Evolutionary conservation across 805 yeast genomes (phyloP), one percentile per base, ranked within the genome.

Genomic region (Yarrowia bubula): DNA sequence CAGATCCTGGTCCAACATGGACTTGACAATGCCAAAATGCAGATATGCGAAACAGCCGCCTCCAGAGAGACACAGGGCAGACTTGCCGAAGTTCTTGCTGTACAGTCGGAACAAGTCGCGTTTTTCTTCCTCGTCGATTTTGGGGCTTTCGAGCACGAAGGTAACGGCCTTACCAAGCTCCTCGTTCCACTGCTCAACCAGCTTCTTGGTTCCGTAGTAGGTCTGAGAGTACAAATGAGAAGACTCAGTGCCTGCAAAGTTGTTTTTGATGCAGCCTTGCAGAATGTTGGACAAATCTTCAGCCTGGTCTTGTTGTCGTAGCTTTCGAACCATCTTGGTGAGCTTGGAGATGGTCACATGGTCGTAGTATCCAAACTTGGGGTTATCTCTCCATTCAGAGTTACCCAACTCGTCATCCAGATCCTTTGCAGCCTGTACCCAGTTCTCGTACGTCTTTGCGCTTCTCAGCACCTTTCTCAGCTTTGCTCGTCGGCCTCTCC

Each of bases 1-100:
- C 58, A 83, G 75, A 72, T 86, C 87, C 66, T 83, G 82, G 66
- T 89, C 92, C 5, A 88, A 75, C 43, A 89, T 74, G 0, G 92
- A 92, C 68, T 86, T 86, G 32, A 88, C 80, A 2, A 89, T 83
- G 2, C 96, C 96, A 75, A 88, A 86, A 74, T 89, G 96, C 37
- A 86, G 84, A 69, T 87, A 86, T 1, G 92, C 84, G 73, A 89
- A 89, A 35, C 89, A 83, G 1, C 92, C 96, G 28, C 95, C 96
- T 3, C 96, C 95, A 65, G 88, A 83, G 32, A 89, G 77, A 68
- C 90, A 86, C 14, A 89, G 76, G 0, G 93, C 92, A 0, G 91
- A 79, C 66, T 83, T 83, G 8, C 96, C 96, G 72, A 83, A 86
- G 72, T 87, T 87, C 71, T 83, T 83, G 74, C 81, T 81, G 32